Base-by-base conservation (phyloP, 2,329 filamentous ascomycete species). In the Fusarium tjaetaba region DNA sequence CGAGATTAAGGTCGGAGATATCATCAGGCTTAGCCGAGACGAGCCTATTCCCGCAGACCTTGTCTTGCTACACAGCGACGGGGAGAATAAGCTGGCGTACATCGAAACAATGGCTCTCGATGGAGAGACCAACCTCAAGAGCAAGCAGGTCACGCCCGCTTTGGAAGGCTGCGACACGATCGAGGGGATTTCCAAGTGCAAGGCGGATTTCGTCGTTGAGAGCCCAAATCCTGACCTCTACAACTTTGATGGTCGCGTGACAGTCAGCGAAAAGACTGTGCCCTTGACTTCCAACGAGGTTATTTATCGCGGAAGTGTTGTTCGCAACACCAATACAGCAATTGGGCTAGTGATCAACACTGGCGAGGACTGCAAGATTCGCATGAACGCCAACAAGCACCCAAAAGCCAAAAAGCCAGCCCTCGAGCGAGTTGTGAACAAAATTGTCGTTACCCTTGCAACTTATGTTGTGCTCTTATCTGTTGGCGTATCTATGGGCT, bases 351-450 rank as follows among this genome's bases (percentile, higher is more conserved):
- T 97, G 38, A 91, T 97, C 74, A 97, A 98, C 82, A 95, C 93
- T 1, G 94, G 94, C 39, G 94, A 97, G 80, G 94, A 97, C 81
- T 97, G 93, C 84, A 97, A 96, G 81, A 95, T 97, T 66, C 92
- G 94, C 52, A 95, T 96, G 93, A 97, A 97, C 78, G 92, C 94
- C 56, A 97, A 94, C 81, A 94, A 95, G 79, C 94, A 96, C 73
- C 94, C 94, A 15, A 90, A 91, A 36, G 94, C 94, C 64, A 97
- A 97, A 81, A 93, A 92, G 42, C 94, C 94, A 0, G 88, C 91
- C 3, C 86, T 97, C 14, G 94, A 97, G 78, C 84, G 84, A 7
- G 88, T 93, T 36, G 92, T 94, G 69, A 97, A 97, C 81, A 90
- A 89, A 65, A 93, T 97, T 53, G 94, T 98, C 36, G 85, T 97